phyloP scores from a whole-genome alignment of 139 green algal genomes.

The Chlamydomonas urium region DNA sequence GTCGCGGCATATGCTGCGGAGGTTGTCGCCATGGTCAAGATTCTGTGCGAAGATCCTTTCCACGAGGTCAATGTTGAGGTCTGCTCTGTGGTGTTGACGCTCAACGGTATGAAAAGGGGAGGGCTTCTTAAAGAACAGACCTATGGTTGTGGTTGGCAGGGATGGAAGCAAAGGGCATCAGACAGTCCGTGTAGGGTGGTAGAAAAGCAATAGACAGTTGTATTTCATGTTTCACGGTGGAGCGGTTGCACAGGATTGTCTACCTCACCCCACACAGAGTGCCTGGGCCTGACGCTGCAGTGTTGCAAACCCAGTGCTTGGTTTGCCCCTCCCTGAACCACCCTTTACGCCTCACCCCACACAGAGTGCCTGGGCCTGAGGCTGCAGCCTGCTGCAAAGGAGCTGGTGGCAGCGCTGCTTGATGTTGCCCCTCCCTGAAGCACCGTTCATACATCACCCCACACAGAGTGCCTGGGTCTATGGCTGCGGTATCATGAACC shows the following conservation, averaged over 20 bases:
- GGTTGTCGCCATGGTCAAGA: constrained; percentile 29
- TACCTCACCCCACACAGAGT: no score
- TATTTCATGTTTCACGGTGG: no score
- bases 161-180: not conserved
- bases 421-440: not conserved
- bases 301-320: not conserved
- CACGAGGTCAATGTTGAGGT: constrained; percentile 47
- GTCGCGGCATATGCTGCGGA: constrained; percentile 51
- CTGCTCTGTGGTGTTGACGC: constrained; percentile 27
- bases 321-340: not conserved
- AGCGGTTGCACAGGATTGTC: no score
- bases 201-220: no score
- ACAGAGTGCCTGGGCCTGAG: constrained; percentile 44
- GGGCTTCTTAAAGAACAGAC: no score
- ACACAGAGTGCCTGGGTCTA: not conserved
- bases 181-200: no score
- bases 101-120: constrained; percentile 36
- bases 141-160: not conserved
- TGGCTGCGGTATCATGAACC: not conserved
- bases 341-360: not conserved
- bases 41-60: constrained; percentile 41
- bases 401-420: constrained; percentile 50
- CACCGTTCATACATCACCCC: no score
- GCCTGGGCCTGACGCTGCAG: not conserved
- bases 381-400: constrained; percentile 46